phyloP scores from a whole-genome alignment of 805 yeast species.

The Candida chilensis region DNA sequence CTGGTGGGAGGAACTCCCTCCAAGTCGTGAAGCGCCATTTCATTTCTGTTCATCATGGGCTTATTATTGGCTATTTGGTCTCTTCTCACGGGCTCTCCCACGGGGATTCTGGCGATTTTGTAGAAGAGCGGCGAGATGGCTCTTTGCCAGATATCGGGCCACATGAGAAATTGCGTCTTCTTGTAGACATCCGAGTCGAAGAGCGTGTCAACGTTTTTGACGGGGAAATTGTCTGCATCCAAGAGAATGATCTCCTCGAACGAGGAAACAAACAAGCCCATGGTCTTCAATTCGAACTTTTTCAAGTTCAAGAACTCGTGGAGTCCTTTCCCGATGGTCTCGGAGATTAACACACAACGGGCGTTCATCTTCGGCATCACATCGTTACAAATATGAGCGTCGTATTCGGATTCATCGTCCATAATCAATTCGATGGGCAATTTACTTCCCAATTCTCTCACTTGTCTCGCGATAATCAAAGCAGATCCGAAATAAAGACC shows the following conservation, averaged over 20 bases:
- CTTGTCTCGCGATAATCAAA: slow-evolving; percentile 16
- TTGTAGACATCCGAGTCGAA: slow-evolving; percentile 44
- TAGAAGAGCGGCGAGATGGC: slow-evolving; percentile 20
- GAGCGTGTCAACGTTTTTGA: slow-evolving; percentile 50
- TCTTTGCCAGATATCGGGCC: slow-evolving; percentile 27
- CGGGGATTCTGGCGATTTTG: slow-evolving; percentile 17
- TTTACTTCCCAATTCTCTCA: slow-evolving; percentile 19
- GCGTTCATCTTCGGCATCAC: slow-evolving; percentile 15
- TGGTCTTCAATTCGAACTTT: slow-evolving; percentile 17
- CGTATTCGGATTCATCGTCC: slow-evolving; percentile 13
- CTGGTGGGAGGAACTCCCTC: slow-evolving; percentile 17
- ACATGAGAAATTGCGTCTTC: slow-evolving; percentile 16
- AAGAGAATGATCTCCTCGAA: slow-evolving; percentile 64
- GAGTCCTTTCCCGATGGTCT: slow-evolving; percentile 12
- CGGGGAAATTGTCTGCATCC: slow-evolving; percentile 74
- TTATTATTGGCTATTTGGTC: slow-evolving; percentile 17
- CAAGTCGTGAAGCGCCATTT: slow-evolving; percentile 19
- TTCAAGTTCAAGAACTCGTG: slow-evolving; percentile 8
- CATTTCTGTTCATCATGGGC: slow-evolving; percentile 11
- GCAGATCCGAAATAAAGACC: slow-evolving; percentile 16
- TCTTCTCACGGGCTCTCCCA: slow-evolving; percentile 19
- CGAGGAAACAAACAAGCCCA: slow-evolving; percentile 47
- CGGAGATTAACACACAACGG: slow-evolving; percentile 15
- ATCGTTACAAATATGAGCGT: slow-evolving; percentile 15
- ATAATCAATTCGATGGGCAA: slow-evolving; percentile 25